Base-by-base conservation (phyloP, 2,329 filamentous ascomycete species). In the Pseudocercospora crystallina region DNA sequence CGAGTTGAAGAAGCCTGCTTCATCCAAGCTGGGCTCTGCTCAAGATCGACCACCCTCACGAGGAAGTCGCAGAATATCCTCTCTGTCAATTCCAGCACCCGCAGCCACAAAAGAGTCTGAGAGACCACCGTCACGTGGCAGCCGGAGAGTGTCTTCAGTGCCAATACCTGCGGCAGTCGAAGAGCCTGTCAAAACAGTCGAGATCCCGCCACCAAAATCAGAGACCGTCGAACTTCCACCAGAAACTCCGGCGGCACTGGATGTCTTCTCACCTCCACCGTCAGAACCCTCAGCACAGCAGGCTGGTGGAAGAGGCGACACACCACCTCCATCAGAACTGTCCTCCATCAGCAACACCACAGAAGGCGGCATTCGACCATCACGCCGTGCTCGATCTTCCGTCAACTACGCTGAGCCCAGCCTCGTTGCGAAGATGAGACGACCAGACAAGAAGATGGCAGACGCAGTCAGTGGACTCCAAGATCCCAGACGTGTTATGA, bases 331-430 rank as follows among this genome's bases (percentile, higher is more conserved):
- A 1, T 64, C 63, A 11, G 69, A 75, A 40, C 61, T 76, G 1
- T 62, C 56, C 46, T 57, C 60, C 1, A 37, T 59, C 31, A 65
- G 53, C 48, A 66, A 65, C 26, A 58, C 62, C 17, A 69, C 71
- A 2, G 63, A 62, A 49, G 62, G 57, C 34, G 64, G 65, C 33
- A 64, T 62, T 13, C 64, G 75, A 31, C 71, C 74, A 9, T 73
- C 71, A 2, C 68, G 76, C 48, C 69, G 76, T 51, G 73, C 73
- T 11, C 68, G 76, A 17, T 64, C 72, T 13, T 69, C 72, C 31
- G 74, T 77, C 42, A 77, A 72, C 61, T 78, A 78, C 53, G 74
- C 76, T 10, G 75, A 78, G 54, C 76, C 76, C 1, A 76, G 69
- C 42, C 63, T 78, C 12, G 67, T 68, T 39, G 71, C 69, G 12